Conservation (phyloP, 768 basidiomycete species). For the Tricholoma flavovirens region DNA sequence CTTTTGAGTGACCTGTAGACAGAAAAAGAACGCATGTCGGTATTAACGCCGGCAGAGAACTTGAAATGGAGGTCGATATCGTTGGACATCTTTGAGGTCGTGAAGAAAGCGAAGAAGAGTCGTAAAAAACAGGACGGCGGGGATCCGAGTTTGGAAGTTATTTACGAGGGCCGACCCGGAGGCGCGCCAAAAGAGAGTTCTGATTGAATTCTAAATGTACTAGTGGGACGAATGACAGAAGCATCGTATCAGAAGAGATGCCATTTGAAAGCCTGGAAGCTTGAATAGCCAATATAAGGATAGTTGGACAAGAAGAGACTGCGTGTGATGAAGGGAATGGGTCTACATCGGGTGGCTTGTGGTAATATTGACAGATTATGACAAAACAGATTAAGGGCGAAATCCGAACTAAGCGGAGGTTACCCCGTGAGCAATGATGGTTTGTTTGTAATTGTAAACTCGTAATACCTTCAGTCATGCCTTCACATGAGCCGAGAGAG, state of each 20-base stretch:
- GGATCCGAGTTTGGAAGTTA: not conserved
- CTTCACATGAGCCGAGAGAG: conserved; percentile 43
- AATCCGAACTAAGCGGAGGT: too few relatives aligned
- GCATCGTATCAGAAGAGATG: not conserved
- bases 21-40: conserved; percentile 41
- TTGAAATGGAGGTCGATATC: conserved; percentile 36
- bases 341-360: too few relatives aligned
- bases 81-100: not conserved
- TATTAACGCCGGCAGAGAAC: conserved; percentile 21
- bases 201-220: not conserved
- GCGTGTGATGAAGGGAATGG: too few relatives aligned
- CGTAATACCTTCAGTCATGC: conserved; percentile 49
- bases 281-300: too few relatives aligned
- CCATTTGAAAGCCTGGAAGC: too few relatives aligned
- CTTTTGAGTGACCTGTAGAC: conserved; percentile 23
- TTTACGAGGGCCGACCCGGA: not conserved
- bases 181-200: not conserved
- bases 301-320: too few relatives aligned
- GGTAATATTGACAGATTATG: too few relatives aligned
- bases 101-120: not conserved
- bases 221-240: not conserved
- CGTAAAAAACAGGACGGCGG: not conserved
- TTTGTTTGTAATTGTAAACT: conserved; percentile 17
- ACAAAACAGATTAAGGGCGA: too few relatives aligned
- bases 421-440: not conserved